These are phyloP conservation scores for Erigeron canadensis DNA, from an alignment of 129 eudicot species.

Conservation along the genomic window DNA sequence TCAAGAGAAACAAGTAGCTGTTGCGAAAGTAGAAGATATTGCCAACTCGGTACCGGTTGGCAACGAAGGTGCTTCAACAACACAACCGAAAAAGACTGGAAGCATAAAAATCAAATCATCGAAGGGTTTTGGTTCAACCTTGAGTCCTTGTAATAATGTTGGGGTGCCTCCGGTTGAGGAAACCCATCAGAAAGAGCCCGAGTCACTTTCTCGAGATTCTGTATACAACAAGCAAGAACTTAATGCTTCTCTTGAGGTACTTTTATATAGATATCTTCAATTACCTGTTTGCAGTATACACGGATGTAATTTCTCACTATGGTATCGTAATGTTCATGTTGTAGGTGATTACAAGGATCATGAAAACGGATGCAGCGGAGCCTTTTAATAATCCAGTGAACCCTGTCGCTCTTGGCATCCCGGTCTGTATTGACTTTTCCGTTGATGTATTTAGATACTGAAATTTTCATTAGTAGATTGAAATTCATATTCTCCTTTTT, in stretches of 20 bases:
- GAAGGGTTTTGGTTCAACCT: constrained; percentile 53
- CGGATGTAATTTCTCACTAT: constrained; percentile 2
- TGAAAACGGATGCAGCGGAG: constrained; percentile 99
- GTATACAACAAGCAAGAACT: constrained; percentile 67
- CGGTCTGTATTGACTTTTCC: constrained; percentile 47
- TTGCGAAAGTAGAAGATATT: constrained; percentile 76
- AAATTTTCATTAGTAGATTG: not conserved
- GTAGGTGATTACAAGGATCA: constrained; percentile 75
- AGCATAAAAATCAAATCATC: constrained; percentile 70
- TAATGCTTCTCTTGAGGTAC: constrained; percentile 75
- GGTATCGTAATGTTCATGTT: not conserved
- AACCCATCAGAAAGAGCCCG: constrained; percentile 45
- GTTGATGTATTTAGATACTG: not conserved
- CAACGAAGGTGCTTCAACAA: constrained; percentile 28
- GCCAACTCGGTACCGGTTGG: constrained; percentile 63
- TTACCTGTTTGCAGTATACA: not conserved
- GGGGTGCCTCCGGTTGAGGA: constrained; percentile 48
- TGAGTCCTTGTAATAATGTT: constrained; percentile 58
- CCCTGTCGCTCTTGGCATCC: constrained; percentile 94
- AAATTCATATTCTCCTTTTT: not conserved
- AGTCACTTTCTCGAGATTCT: constrained; percentile 30
- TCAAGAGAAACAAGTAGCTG: constrained; percentile 48
- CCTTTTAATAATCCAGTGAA: constrained; percentile 91
- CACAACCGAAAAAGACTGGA: constrained; percentile 52
- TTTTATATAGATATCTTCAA: not conserved